Evolutionary conservation across 805 yeast species (phyloP).

Genomic region (Barnettozyma wickerhamii): DNA sequence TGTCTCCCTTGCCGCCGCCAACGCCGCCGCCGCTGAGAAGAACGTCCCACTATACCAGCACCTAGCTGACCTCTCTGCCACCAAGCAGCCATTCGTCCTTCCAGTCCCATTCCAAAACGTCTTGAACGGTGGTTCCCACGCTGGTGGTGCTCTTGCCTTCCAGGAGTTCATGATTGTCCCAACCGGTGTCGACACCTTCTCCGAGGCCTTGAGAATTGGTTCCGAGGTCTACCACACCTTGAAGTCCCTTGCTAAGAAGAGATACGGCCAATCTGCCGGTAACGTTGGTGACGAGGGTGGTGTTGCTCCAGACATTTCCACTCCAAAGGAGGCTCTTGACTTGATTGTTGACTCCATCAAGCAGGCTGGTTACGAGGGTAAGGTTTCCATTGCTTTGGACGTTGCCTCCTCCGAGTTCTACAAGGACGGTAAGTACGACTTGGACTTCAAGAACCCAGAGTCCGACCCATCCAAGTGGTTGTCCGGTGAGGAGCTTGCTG

Average conservation of each 20-base stretch:
- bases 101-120: slow-evolving; percentile 99
- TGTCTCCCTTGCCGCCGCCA: slow-evolving; percentile 95
- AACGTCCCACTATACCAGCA: slow-evolving; percentile 90
- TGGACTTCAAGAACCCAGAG: slow-evolving; percentile 97
- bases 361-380: slow-evolving; percentile 93
- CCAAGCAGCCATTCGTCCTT: slow-evolving; percentile 81
- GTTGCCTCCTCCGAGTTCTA: slow-evolving; percentile 97
- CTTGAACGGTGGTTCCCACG: slow-evolving; percentile 99
- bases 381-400: slow-evolving; percentile 89
- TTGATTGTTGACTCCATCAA: slow-evolving; percentile 86
- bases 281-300: slow-evolving; percentile 99
- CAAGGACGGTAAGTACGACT: slow-evolving; percentile 95
- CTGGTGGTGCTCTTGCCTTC: slow-evolving; percentile 98
- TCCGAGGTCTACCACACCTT: slow-evolving; percentile 97
- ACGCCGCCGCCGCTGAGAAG: slow-evolving; percentile 98
- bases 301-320: slow-evolving; percentile 96
- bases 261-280: slow-evolving; percentile 97
- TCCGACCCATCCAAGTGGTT: slow-evolving; percentile 90
- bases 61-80: slow-evolving; percentile 69
- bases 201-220: slow-evolving; percentile 96
- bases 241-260: slow-evolving; percentile 88
- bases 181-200: slow-evolving; percentile 81
- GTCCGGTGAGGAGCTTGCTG: slow-evolving; percentile 82
- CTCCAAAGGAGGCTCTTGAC: slow-evolving; percentile 97
- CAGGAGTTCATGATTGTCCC: slow-evolving; percentile 99